A percentile compares a stretch with the other conserved stretches of the same genome.
Evolutionary conservation across 2,329 filamentous ascomycete genomes (phyloP).

Genomic region (Penicillium sp.): DNA sequence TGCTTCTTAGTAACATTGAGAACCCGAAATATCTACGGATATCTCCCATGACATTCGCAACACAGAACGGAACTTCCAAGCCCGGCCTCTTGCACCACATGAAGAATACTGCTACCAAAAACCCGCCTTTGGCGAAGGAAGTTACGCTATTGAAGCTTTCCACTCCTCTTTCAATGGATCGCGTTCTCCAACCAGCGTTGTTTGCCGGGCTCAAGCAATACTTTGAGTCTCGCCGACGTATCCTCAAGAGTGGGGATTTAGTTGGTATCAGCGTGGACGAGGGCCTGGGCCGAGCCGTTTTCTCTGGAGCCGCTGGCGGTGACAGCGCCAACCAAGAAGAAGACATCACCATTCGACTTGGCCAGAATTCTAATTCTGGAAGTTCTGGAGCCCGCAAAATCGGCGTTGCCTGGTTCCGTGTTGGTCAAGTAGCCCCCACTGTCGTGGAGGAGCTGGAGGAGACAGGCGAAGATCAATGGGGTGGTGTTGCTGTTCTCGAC

Average conservation of each 20-base stretch:
- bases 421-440: slow-evolving; percentile 68
- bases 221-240: slow-evolving; percentile 78
- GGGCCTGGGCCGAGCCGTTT: slow-evolving; percentile 76
- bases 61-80: slow-evolving; percentile 51
- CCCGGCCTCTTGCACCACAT: slow-evolving; percentile 57
- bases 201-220: slow-evolving; percentile 85
- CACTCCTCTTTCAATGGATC: slow-evolving; percentile 84
- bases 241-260: slow-evolving; percentile 84
- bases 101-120: slow-evolving; percentile 47
- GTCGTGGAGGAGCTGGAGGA: slow-evolving; percentile 55
- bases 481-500: slow-evolving; percentile 82
- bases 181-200: slow-evolving; percentile 79
- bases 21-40: slow-evolving; percentile 77
- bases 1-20: slow-evolving; percentile 83
- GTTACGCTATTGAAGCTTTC: slow-evolving; percentile 87
- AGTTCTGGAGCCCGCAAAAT: slow-evolving; percentile 49
- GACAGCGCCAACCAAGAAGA: slow-evolving; percentile 69
- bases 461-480: slow-evolving; percentile 73
- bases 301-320: slow-evolving; percentile 61
- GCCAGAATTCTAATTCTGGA: slow-evolving; percentile 29
- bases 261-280: slow-evolving; percentile 89
- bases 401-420: slow-evolving; percentile 85
- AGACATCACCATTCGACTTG: slow-evolving; percentile 57
- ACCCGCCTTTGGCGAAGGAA: slow-evolving; percentile 67
- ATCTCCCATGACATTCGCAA: slow-evolving; percentile 55